Evolutionary conservation across 2,329 filamentous ascomycete genomes (phyloP).

Genomic region (Apiospora kogelbergensis): DNA sequence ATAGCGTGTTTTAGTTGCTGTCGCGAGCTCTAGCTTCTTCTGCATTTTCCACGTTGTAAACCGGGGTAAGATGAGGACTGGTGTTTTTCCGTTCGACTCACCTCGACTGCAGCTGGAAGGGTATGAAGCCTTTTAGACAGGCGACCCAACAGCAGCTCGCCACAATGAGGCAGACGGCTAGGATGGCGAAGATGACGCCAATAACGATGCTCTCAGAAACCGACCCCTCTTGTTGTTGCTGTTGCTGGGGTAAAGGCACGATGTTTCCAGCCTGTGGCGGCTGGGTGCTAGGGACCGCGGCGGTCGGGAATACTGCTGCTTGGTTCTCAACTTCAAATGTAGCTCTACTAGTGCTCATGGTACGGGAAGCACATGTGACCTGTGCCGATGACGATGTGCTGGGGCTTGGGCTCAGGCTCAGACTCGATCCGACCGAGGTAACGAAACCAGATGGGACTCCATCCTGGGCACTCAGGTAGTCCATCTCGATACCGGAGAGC

Average conservation of each 20-base stretch:
- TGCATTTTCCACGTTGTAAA: neutral
- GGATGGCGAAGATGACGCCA: neutral
- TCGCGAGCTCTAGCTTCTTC: no score
- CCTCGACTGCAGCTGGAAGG: neutral
- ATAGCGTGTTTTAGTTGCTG: no score
- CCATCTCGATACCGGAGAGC: neutral
- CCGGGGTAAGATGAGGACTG: no score
- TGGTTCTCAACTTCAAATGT: neutral
- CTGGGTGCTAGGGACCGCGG: neutral
- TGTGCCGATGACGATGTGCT: neutral
- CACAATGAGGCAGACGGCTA: neutral
- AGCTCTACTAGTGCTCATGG: neutral
- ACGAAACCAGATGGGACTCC: neutral
- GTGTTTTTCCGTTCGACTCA: neutral
- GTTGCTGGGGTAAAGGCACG: neutral
- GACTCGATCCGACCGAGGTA: neutral
- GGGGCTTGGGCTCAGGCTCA: neutral
- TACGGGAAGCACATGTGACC: neutral
- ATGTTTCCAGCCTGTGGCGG: neutral
- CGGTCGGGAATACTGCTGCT: neutral
- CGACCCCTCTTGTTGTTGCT: neutral
- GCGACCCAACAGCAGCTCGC: neutral
- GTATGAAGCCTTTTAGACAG: neutral
- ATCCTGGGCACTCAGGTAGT: neutral
- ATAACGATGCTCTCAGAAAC: neutral